These are phyloP conservation scores for Clavispora carvajalis DNA, from an alignment of 805 yeast species.

Conservation along the genomic window DNA sequence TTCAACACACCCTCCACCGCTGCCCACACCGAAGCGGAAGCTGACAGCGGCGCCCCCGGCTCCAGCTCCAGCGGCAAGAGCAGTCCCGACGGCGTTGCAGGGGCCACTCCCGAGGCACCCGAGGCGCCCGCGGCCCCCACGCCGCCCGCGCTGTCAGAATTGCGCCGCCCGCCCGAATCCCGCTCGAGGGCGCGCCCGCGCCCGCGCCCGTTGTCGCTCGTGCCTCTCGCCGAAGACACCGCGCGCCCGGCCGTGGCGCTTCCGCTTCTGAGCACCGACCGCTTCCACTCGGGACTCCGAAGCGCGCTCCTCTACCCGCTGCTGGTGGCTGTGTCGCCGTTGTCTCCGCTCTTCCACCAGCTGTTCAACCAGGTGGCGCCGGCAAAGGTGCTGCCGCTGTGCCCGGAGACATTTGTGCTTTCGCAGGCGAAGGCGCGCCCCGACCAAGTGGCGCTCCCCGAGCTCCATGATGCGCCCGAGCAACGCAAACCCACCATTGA, in stretches of 20 bases:
- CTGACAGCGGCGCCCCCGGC: no score
- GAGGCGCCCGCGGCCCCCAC: not conserved
- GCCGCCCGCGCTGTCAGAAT: slow-evolving; percentile 3
- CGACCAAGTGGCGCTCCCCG: not conserved
- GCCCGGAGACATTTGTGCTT: not conserved
- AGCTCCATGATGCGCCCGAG: slow-evolving; percentile 7
- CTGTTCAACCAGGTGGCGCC: slow-evolving; percentile 20
- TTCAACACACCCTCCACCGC: no score
- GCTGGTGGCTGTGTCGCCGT: slow-evolving; percentile 32
- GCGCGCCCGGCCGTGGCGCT: slow-evolving; percentile 21
- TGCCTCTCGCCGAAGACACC: slow-evolving; percentile 19
- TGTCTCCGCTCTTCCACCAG: slow-evolving; percentile 38
- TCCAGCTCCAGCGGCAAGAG: no score
- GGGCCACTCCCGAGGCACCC: not conserved
- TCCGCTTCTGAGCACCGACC: slow-evolving; percentile 4
- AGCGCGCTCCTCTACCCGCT: slow-evolving; percentile 17
- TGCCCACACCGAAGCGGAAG: no score
- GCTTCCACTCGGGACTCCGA: slow-evolving; percentile 3
- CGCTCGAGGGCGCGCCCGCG: slow-evolving; percentile 39
- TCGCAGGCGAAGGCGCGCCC: slow-evolving; percentile 1
- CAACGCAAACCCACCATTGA: slow-evolving; percentile 1
- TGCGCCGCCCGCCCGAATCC: slow-evolving; percentile 18
- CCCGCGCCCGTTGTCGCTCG: slow-evolving; percentile 36
- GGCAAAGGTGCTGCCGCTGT: not conserved
- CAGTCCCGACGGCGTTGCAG: no score